phyloP scores from a whole-genome alignment of 2,329 filamentous ascomycete species.

The Penicillium psychrosexuale region DNA sequence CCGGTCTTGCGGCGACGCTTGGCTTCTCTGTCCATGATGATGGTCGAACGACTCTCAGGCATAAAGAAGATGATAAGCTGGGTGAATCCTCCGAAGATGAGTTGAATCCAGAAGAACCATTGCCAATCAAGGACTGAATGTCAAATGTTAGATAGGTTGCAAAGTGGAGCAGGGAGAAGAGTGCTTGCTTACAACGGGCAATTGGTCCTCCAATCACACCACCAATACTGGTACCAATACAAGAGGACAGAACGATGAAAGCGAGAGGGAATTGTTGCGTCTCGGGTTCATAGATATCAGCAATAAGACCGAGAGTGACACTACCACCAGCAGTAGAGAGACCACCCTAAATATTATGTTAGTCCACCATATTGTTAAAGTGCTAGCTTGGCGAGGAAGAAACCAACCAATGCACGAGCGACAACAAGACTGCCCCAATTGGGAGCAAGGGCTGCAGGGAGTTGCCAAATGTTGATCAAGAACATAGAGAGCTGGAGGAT shows the following conservation, averaged over 20 bases:
- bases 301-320: conserved; percentile 58
- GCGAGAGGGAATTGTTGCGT: conserved; percentile 55
- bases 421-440: conserved; percentile 66
- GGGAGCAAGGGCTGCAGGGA: conserved; percentile 65
- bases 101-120: conserved; percentile 61
- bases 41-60: conserved; percentile 55
- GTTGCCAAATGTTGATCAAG: conserved; percentile 70
- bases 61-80: conserved; percentile 50
- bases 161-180: not conserved
- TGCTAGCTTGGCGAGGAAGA: not conserved
- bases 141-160: not conserved
- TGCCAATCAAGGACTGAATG: conserved; percentile 43
- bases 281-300: conserved; percentile 54
- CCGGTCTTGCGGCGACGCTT: conserved; percentile 51
- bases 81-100: conserved; percentile 53
- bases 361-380: not conserved
- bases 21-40: conserved; percentile 56
- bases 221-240: conserved; percentile 50
- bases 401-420: conserved; percentile 54
- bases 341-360: conserved; percentile 39
- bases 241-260: conserved; percentile 53
- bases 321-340: conserved; percentile 58
- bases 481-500: conserved; percentile 68
- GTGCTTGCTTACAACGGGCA: conserved; percentile 27
- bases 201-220: conserved; percentile 51